A percentile compares a stretch with the other conserved stretches of the same genome.
Conservation (phyloP, 1,139 yeast species). For the Yamadazyma blattariae region DNA sequence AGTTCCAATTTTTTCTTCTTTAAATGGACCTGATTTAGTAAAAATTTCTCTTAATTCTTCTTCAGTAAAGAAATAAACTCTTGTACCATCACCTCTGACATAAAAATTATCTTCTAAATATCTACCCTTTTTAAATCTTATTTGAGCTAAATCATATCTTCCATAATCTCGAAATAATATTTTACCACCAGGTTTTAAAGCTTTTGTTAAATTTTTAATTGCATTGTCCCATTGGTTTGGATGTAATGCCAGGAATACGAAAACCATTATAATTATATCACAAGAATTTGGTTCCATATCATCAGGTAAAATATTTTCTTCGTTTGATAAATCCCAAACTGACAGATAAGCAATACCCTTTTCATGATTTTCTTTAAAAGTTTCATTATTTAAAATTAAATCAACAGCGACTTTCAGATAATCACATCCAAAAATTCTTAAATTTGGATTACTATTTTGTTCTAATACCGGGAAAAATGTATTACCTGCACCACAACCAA, state of each 20-base stretch:
- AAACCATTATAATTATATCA: slow-evolving; percentile 89
- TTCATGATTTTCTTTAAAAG: slow-evolving; percentile 44
- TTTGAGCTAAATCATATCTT: slow-evolving; percentile 92
- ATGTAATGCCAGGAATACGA: slow-evolving; percentile 87
- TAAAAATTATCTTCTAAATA: slow-evolving; percentile 88
- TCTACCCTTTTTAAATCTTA: slow-evolving; percentile 87
- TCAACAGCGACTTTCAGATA: slow-evolving; percentile 90
- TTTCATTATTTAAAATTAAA: slow-evolving; percentile 63
- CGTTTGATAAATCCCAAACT: slow-evolving; percentile 94
- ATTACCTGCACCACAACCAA: slow-evolving; percentile 99
- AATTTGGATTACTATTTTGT: slow-evolving; percentile 76
- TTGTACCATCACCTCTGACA: slow-evolving; percentile 96
- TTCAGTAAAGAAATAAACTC: slow-evolving; percentile 95
- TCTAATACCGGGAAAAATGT: slow-evolving; percentile 86
- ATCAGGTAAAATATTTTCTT: slow-evolving; percentile 73
- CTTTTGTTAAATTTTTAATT: slow-evolving; percentile 58
- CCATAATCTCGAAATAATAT: slow-evolving; percentile 93
- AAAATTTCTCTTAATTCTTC: slow-evolving; percentile 82
- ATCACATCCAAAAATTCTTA: slow-evolving; percentile 82
- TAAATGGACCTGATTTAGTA: slow-evolving; percentile 55
- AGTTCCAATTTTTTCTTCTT: slow-evolving; percentile 74
- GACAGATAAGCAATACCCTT: slow-evolving; percentile 72
- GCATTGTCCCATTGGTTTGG: slow-evolving; percentile 93
- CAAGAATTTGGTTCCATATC: slow-evolving; percentile 79
- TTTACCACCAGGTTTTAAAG: slow-evolving; percentile 90